These are phyloP conservation scores for Plectosphaerella sp. DNA, from an alignment of 2,329 filamentous ascomycete species.

Conservation along the genomic window DNA sequence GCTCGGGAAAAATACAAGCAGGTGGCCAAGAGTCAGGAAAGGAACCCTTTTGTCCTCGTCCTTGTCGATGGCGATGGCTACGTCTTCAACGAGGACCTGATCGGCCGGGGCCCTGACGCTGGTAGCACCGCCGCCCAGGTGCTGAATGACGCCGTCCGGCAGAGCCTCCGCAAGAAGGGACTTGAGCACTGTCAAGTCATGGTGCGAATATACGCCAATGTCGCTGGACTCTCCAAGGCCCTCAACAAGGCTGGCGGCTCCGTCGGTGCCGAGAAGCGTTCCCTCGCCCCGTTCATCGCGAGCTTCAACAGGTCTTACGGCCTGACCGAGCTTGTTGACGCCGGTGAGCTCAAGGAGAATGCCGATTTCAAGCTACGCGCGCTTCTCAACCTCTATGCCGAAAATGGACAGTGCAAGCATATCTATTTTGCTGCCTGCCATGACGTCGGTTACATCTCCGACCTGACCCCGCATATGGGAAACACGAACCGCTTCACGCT, in stretches of 20 bases:
- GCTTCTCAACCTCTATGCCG: conserved; percentile 43
- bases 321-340: conserved; percentile 58
- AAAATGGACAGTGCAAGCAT: conserved; percentile 58
- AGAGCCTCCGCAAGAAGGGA: conserved; percentile 39
- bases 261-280: conserved; percentile 49
- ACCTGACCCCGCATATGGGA: conserved; percentile 48
- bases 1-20: conserved; percentile 51
- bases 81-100: conserved; percentile 40
- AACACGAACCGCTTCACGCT: conserved; percentile 49
- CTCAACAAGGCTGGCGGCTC: conserved; percentile 36
- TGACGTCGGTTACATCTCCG: conserved; percentile 28
- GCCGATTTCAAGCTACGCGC: conserved; percentile 56
- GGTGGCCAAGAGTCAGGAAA: conserved; percentile 40
- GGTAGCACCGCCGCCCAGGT: conserved; percentile 50
- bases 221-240: conserved; percentile 45
- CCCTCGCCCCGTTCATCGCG: conserved; percentile 49
- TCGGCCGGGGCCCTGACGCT: conserved; percentile 44
- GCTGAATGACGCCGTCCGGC: conserved; percentile 45
- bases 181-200: conserved; percentile 48
- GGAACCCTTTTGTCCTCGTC: conserved; percentile 56
- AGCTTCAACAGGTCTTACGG: conserved; percentile 54
- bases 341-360: conserved; percentile 55
- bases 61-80: conserved; percentile 61
- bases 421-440: conserved; percentile 59
- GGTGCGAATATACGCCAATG: conserved; percentile 52